A percentile compares a stretch with the other conserved stretches of the same genome.
These are phyloP conservation scores for Thalassiosira mediterranea DNA, from an alignment of 352 stramenopile genomes.

Conservation along the genomic window DNA sequence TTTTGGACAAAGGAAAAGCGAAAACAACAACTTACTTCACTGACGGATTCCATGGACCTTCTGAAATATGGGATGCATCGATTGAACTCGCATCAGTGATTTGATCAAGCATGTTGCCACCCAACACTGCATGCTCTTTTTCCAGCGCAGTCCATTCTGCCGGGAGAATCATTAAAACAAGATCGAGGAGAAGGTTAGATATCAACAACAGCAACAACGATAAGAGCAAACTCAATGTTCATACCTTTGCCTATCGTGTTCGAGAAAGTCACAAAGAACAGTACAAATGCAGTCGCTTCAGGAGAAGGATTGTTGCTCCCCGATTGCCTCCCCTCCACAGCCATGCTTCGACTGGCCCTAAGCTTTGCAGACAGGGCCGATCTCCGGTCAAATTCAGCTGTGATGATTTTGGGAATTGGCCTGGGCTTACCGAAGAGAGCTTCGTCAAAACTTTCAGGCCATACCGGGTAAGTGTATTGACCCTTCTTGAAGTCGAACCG, in stretches of 20 bases:
- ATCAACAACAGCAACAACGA: no score
- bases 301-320: slow-evolving; percentile 43
- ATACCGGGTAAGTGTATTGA: slow-evolving; percentile 54
- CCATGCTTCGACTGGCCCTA: slow-evolving; percentile 22
- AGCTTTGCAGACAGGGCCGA: slow-evolving; percentile 52
- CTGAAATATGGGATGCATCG: not conserved
- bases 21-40: no score
- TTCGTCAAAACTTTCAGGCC: slow-evolving; percentile 68
- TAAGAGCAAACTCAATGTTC: no score
- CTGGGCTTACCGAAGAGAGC: slow-evolving; percentile 66
- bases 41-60: slow-evolving; percentile 44
- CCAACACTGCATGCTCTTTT: slow-evolving; percentile 6
- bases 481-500: slow-evolving; percentile 12
- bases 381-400: slow-evolving; percentile 79
- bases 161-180: no score
- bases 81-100: slow-evolving; percentile 11
- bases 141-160: slow-evolving; percentile 37
- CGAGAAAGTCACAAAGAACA: slow-evolving; percentile 61
- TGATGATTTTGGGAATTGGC: slow-evolving; percentile 79
- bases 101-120: slow-evolving; percentile 27
- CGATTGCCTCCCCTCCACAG: slow-evolving; percentile 20
- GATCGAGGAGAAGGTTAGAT: no score
- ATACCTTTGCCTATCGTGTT: slow-evolving; percentile 38
- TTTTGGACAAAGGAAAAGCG: no score
- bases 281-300: slow-evolving; percentile 54